Evolutionary conservation across 257 asterid species (phyloP), one percentile per base, ranked within the genome.

Genomic region (Plantago major): DNA sequence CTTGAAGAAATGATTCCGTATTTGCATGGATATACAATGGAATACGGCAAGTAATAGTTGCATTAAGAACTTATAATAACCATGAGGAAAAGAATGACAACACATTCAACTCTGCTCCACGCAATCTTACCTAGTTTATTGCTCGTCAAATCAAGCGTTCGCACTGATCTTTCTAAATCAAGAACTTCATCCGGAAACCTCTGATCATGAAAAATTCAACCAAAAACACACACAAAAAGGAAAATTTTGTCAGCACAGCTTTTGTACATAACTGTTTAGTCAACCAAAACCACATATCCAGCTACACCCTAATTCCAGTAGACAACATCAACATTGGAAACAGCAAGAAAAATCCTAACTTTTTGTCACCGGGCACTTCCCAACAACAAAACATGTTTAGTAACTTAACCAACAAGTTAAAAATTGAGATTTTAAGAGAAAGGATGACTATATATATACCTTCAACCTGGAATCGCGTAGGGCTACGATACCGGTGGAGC

Each of bases 401-500:
- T 10, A 8, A 50, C 26, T 50, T 30, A 50, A 48, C 8, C 14
- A 48, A 42, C 48, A 8, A 38, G 37, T 38, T 37, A 17, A 3
- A 7, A 15, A 56, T 9, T 17, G 17, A 22, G 14, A 56, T 14
- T 42, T 51, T 14, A 44, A 64, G 18, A 42, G n/a, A 10, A 43
- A 42, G 30, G 50, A 48, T 2, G 18, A 49, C 13, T 10, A 46
- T 3, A 19, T 3, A 28, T 9, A 64, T 69, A 55, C 99, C 96
- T 92, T 92, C 76, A 92, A 78, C 72, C 87, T 92, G 73, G 96
- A 80, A 71, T 92, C 97, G 22, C 99, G 94, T 81, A 89, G 65
- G 55, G 95, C 93, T 19, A 92, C 97, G 46, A 92, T 92, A 63
- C 99, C 99, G 44, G 99, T 92, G 66, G 99, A 84, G 67, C 97